A percentile compares a stretch with the other conserved stretches of the same genome.
Evolutionary conservation across 306 rosid species (phyloP).

Genomic region (Prosopis cineraria): DNA sequence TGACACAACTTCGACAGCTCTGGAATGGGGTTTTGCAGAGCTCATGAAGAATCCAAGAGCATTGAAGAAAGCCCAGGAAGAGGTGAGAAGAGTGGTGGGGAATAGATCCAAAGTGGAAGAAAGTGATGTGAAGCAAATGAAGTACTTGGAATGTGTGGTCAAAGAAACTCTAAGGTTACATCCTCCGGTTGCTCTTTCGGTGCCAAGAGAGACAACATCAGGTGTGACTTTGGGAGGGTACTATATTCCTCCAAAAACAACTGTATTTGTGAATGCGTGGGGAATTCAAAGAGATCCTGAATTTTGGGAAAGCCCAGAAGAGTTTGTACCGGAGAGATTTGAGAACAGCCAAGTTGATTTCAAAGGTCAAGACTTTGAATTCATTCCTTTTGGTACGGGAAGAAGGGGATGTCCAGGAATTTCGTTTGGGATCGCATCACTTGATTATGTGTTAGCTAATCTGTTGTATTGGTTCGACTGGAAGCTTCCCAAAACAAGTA

Average conservation of each 20-base stretch:
- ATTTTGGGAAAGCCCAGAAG: conserved; percentile 5
- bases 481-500: conserved; percentile 32
- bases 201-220: conserved; percentile 34
- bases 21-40: conserved; percentile 20
- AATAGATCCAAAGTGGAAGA: conserved; percentile 28
- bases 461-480: conserved; percentile 40
- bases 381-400: background rate
- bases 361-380: background rate
- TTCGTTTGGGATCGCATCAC: background rate
- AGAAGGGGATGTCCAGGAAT: conserved; percentile 17
- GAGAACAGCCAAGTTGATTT: background rate
- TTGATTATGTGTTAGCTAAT: background rate
- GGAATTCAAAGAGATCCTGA: conserved; percentile 16
- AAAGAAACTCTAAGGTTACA: conserved; percentile 37
- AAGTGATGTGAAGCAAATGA: conserved; percentile 42
- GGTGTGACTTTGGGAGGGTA: conserved; percentile 30
- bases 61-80: conserved; percentile 43
- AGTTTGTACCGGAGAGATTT: conserved; percentile 9
- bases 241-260: conserved; percentile 35
- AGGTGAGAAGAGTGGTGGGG: conserved; percentile 37
- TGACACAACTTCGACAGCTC: background rate
- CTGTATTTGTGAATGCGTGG: conserved; percentile 35
- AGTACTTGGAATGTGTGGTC: conserved; percentile 43
- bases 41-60: background rate
- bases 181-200: conserved; percentile 40